Evolutionary conservation across 306 rosid genomes (phyloP).

Genomic region (Medicago truncatula): MtrunA17r5.0-ANR NC_053044.1:29665501-29666000

Average conservation of each 20-base stretch:
- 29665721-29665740: background rate
- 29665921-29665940: too few relatives aligned
- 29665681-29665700: background rate
- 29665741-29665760: background rate
- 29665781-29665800: too few relatives aligned
- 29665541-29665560: background rate
- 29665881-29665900: too few relatives aligned
- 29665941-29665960: too few relatives aligned
- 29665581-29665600: background rate
- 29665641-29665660: background rate
- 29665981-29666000: too few relatives aligned
- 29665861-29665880: too few relatives aligned
- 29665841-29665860: too few relatives aligned
- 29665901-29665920: too few relatives aligned
- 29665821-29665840: too few relatives aligned
- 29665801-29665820: too few relatives aligned
- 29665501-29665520: slow-evolving; percentile 26
- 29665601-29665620: background rate
- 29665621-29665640: background rate
- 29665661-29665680: background rate
- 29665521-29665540: background rate
- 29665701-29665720: background rate
- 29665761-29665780: too few relatives aligned
- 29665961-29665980: too few relatives aligned
- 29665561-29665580: background rate